Percentiles rank a stretch among this genome's conserved stretches.
Conservation (phyloP, 73 alveolate genomes). For the Stentor roeselii region DNA sequence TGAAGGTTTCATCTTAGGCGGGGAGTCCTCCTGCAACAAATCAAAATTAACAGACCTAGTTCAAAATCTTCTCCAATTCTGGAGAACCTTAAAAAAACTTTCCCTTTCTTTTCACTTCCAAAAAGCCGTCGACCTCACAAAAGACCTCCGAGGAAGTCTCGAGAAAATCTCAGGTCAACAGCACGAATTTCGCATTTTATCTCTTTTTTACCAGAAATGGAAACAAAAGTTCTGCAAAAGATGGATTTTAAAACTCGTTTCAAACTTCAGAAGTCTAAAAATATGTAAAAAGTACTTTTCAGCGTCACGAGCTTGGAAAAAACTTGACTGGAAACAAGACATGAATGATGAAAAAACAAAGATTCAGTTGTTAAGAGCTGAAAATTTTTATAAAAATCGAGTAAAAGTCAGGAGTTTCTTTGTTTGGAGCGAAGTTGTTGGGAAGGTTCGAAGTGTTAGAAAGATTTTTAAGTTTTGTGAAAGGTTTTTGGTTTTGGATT, state of each 20-base stretch:
- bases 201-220: not conserved
- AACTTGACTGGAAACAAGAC: not conserved
- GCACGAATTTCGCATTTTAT: not conserved
- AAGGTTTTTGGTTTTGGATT: not conserved
- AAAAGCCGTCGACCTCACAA: not conserved
- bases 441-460: not conserved
- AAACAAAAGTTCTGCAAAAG: not conserved
- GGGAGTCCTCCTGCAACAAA: too few relatives aligned
- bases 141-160: not conserved
- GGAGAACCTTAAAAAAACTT: too few relatives aligned
- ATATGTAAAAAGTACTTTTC: not conserved
- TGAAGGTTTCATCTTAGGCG: not conserved
- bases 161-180: not conserved
- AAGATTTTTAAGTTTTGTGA: not conserved
- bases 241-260: not conserved
- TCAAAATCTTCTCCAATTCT: too few relatives aligned
- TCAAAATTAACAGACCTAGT: not conserved
- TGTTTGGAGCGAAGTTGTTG: too few relatives aligned
- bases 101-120: not conserved
- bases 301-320: not conserved
- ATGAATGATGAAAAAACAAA: not conserved
- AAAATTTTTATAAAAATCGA: not conserved
- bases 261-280: not conserved
- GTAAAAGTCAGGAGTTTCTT: not conserved
- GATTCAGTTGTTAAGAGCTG: too few relatives aligned